Evolutionary conservation across 192 early-diverging fungal genomes (phyloP).

Genomic region (Coemansia sp.): DNA sequence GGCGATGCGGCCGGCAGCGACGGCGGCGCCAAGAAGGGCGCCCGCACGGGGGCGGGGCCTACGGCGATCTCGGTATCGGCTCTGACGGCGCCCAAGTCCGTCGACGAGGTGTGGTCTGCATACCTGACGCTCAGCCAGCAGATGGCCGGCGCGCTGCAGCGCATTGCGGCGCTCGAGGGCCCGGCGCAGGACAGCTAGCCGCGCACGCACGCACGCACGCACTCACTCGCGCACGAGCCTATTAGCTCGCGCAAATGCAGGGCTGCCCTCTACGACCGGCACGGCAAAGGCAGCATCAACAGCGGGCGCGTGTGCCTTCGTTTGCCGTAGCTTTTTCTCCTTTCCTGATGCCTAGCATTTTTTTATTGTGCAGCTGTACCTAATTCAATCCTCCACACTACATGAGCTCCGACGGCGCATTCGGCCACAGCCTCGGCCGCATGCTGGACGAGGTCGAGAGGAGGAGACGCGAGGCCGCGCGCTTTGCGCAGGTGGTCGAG

Average conservation of each 20-base stretch:
- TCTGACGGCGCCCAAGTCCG: slow-evolving; percentile 26
- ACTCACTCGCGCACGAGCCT: too few relatives aligned
- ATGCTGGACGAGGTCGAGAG: slow-evolving; percentile 19
- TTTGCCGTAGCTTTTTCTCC: too few relatives aligned
- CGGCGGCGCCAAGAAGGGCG: too few relatives aligned
- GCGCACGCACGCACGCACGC: neutral
- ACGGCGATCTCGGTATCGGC: slow-evolving; percentile 34
- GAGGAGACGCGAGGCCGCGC: slow-evolving; percentile 24
- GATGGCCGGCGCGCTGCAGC: slow-evolving; percentile 22
- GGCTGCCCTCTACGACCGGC: too few relatives aligned
- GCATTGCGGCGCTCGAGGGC: slow-evolving; percentile 25
- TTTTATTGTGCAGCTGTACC: too few relatives aligned
- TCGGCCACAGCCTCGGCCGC: slow-evolving; percentile 10
- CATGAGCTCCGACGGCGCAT: neutral
- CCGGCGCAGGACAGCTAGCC: neutral
- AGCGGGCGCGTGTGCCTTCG: too few relatives aligned
- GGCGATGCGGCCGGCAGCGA: neutral
- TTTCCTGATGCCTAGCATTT: too few relatives aligned
- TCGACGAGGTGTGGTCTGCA: slow-evolving; percentile 41
- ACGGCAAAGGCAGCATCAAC: too few relatives aligned
- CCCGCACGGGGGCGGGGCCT: too few relatives aligned
- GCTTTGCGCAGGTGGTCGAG: slow-evolving; percentile 22
- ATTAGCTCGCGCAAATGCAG: too few relatives aligned
- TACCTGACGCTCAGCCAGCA: slow-evolving; percentile 37
- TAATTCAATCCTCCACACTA: too few relatives aligned